phyloP scores from a whole-genome alignment of 2,329 filamentous ascomycete species.

The Xylariales sp. region DNA sequence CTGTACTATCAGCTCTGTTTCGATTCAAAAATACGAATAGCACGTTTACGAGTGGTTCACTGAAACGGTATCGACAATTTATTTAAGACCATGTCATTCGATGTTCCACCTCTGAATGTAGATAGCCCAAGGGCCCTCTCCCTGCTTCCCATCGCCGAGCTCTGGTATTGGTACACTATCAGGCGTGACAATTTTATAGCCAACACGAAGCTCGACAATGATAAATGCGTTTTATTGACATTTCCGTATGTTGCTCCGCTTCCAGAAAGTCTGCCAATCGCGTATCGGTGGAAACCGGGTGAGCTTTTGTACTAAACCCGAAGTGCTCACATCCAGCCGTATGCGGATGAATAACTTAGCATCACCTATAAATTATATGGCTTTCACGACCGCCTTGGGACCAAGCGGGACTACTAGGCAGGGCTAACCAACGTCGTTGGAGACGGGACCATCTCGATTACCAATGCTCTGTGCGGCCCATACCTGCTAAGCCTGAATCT shows the following conservation, averaged over 20 bases:
- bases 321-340: conserved; percentile 31
- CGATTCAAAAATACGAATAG: background rate
- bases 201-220: conserved; percentile 28
- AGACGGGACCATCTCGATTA: conserved; percentile 40
- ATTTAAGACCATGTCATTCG: conserved; percentile 13
- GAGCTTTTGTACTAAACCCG: conserved; percentile 40
- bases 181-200: conserved; percentile 22
- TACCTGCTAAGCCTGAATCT: conserved; percentile 42
- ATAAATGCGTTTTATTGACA: conserved; percentile 34
- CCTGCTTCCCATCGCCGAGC: conserved; percentile 31
- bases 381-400: conserved; percentile 33
- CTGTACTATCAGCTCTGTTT: background rate
- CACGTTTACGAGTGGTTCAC: background rate
- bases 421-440: conserved; percentile 43
- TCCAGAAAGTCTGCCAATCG: conserved; percentile 40
- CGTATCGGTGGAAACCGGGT: conserved; percentile 41
- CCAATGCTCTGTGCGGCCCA: conserved; percentile 46
- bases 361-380: conserved; percentile 38
- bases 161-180: conserved; percentile 37
- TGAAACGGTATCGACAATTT: background rate
- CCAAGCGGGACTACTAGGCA: conserved; percentile 36
- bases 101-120: conserved; percentile 14
- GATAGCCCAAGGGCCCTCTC: conserved; percentile 32
- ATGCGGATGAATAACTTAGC: background rate
- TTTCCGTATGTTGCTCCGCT: conserved; percentile 45